Evolutionary conservation across 1,139 yeast species (phyloP), one percentile per base, ranked within the genome.

Genomic region (Petasospora fabianii): DNA sequence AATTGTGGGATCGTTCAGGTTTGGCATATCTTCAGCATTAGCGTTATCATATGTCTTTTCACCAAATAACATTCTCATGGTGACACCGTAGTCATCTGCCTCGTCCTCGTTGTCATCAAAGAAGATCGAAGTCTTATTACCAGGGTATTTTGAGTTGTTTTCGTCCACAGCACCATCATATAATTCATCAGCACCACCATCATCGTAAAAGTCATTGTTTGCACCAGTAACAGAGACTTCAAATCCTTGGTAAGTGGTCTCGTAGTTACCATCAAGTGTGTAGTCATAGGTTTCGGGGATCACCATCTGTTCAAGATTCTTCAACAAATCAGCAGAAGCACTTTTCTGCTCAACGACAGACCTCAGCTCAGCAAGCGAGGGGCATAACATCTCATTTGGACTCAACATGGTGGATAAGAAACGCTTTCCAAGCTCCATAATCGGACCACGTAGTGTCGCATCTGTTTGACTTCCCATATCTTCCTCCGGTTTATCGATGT

Each of bases 401-500:
- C 24, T 9, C 34, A 40, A 27, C 11, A 14, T 9, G 3, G 17
- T 20, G 3, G 38, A 15, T 27, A 45, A 19, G 27, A 39, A 43
- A 17, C 40, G 32, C 30, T 38, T 39, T 3, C 43, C 47, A 8
- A 41, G 44, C 8, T 32, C 35, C 32, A 36, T 43, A 18, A 41
- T 26, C 10, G 36, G 41, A 1, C 14, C 31, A 11, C 29, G 38
- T n/a, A 43, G 28, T 3, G 33, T 40, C 21, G 34, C 40, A 16
- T 30, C 35, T 10, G 28, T 33, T 14, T 32, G 39, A 2, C 30
- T 22, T 1, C 32, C 42, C 24, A 32, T n/a, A 8, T 28, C 17
- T 15, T 34, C 38, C 13, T 50, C 56, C 8, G 61, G 59, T 11
- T 53, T 61, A 32, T 67, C 72, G 31, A 65, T 65, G 46, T 61